phyloP scores from a whole-genome alignment of 768 basidiomycete genomes.

The Calocybe indica region DNA sequence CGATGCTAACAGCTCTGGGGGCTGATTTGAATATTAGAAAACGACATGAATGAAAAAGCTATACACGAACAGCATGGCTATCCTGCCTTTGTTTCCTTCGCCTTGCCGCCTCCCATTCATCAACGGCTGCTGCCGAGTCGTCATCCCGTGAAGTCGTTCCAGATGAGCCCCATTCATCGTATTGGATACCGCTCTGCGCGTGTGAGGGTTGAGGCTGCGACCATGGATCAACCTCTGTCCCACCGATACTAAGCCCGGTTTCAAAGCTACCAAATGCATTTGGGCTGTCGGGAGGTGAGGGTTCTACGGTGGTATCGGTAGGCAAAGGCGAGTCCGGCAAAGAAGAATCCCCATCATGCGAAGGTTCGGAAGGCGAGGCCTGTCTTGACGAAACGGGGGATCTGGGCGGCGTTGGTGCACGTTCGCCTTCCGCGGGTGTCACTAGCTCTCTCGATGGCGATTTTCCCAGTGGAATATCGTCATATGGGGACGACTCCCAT shows the following conservation, averaged over 20 bases:
- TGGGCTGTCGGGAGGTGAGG: constrained; percentile 31
- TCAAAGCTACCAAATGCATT: constrained; percentile 60
- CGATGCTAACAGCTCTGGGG: constrained; percentile 57
- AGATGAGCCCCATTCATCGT: too few species aligned
- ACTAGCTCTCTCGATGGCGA: neutral
- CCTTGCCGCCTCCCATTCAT: constrained; percentile 67
- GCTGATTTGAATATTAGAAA: constrained; percentile 34
- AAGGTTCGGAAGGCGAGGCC: neutral
- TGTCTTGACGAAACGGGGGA: neutral
- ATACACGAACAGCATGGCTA: constrained; percentile 54
- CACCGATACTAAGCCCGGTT: constrained; percentile 30
- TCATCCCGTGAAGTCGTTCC: constrained; percentile 16
- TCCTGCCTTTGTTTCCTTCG: constrained; percentile 54
- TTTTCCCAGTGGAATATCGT: constrained; percentile 27
- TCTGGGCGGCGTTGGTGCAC: too few species aligned
- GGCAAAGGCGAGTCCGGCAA: constrained; percentile 6
- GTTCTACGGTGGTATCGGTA: constrained; percentile 5
- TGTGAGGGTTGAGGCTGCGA: constrained; percentile 16
- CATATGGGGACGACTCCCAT: constrained; percentile 37
- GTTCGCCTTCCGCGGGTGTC: too few species aligned
- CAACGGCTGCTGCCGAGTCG: constrained; percentile 19
- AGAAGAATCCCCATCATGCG: constrained; percentile 1
- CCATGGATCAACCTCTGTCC: constrained; percentile 29
- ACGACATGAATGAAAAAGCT: constrained; percentile 9
- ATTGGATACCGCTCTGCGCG: neutral